Percentiles rank a stretch among this genome's conserved stretches.
phyloP scores from a whole-genome alignment of 129 eudicot species.

The Rutidosis leptorrhynchoides region DNA sequence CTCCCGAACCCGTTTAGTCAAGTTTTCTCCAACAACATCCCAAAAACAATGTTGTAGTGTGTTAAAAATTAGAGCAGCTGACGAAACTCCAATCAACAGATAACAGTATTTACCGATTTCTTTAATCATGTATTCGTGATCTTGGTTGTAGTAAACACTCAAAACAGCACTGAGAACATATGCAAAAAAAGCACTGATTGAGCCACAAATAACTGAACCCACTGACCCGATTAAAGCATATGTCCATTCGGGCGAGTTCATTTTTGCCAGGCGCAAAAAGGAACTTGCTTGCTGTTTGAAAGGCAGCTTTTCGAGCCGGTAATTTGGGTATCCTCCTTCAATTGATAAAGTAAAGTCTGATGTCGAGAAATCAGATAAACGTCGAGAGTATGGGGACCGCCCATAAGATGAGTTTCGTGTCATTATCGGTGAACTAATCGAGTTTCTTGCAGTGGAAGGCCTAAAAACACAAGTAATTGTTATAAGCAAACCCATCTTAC shows the following conservation, averaged over 20 bases:
- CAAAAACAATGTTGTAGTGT: slow-evolving; percentile 87
- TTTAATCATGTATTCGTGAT: slow-evolving; percentile 66
- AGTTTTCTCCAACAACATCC: slow-evolving; percentile 94
- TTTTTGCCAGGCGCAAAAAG: slow-evolving; percentile 84
- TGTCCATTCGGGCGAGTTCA: slow-evolving; percentile 97
- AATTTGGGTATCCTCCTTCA: slow-evolving; percentile 62
- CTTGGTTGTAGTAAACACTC: slow-evolving; percentile 83
- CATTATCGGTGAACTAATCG: slow-evolving; percentile 94
- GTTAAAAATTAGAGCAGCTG: slow-evolving; percentile 85
- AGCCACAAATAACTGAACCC: slow-evolving; percentile 84
- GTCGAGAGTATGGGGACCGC: slow-evolving; percentile 86
- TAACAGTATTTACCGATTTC: slow-evolving; percentile 79
- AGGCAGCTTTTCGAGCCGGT: slow-evolving; percentile 75
- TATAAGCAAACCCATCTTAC: background rate
- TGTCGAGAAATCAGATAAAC: slow-evolving; percentile 94
- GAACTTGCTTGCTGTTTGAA: slow-evolving; percentile 85
- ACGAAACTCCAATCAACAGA: slow-evolving; percentile 80
- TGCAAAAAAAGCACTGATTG: slow-evolving; percentile 91
- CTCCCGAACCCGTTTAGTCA: slow-evolving; percentile 85
- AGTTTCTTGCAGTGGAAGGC: slow-evolving; percentile 96
- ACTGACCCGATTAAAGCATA: slow-evolving; percentile 82
- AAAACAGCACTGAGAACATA: slow-evolving; percentile 92
- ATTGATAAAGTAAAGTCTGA: slow-evolving; percentile 74
- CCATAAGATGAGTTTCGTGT: slow-evolving; percentile 94
- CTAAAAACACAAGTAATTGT: slow-evolving; percentile 42